phyloP scores from a whole-genome alignment of 2,329 filamentous ascomycete species.

The Colletotrichum eremochloae region DNA sequence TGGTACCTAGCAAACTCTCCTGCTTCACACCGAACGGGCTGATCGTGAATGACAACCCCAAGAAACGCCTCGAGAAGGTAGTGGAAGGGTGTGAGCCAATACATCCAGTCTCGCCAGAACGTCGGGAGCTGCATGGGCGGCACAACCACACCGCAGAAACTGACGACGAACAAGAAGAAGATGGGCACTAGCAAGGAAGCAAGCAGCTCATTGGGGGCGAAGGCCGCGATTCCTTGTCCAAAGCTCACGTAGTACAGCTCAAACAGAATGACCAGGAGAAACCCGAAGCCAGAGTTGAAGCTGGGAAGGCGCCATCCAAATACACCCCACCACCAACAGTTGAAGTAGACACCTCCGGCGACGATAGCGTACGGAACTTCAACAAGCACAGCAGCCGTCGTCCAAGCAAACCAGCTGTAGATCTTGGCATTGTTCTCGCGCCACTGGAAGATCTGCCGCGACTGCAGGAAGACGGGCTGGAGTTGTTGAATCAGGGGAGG shows the following conservation, averaged over 20 bases:
- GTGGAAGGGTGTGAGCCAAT: constrained; percentile 76
- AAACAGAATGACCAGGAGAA: constrained; percentile 75
- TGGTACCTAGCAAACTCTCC: constrained; percentile 72
- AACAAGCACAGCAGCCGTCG: constrained; percentile 73
- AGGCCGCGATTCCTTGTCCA: constrained; percentile 76
- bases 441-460: constrained; percentile 76
- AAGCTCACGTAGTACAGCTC: constrained; percentile 76
- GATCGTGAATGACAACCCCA: constrained; percentile 65
- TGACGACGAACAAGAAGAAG: constrained; percentile 78
- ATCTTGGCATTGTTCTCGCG: constrained; percentile 84
- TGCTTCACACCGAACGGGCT: constrained; percentile 67
- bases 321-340: constrained; percentile 69
- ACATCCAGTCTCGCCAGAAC: constrained; percentile 77
- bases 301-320: constrained; percentile 64
- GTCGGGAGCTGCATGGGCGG: constrained; percentile 68
- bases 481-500: constrained; percentile 83
- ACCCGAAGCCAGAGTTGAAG: constrained; percentile 72
- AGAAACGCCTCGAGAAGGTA: constrained; percentile 76
- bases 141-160: constrained; percentile 79
- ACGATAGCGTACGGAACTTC: constrained; percentile 79
- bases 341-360: constrained; percentile 74
- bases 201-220: constrained; percentile 75
- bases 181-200: constrained; percentile 76
- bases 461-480: constrained; percentile 77
- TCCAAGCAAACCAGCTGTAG: constrained; percentile 81